Conservation (phyloP, 2,329 filamentous ascomycete genomes). For the Beauveria asiatica region DNA sequence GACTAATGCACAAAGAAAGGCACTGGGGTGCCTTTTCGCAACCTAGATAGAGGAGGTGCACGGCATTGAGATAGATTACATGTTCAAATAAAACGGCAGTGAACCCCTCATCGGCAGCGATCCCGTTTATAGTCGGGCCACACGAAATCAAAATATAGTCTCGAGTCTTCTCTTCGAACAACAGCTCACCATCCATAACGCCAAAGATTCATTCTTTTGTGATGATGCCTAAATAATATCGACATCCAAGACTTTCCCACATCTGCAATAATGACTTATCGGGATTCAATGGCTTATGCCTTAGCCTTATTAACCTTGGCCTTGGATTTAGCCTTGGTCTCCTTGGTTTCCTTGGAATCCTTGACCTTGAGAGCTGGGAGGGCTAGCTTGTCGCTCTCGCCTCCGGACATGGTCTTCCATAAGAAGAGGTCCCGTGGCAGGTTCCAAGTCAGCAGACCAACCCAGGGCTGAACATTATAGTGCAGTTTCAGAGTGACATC, state of each 20-base stretch:
- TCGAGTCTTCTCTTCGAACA: too few relatives aligned
- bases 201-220: too few relatives aligned
- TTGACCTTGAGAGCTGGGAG: constrained; percentile 60
- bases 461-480: constrained; percentile 98
- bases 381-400: constrained; percentile 54
- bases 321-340: constrained; percentile 13
- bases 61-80: not conserved
- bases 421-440: constrained; percentile 44
- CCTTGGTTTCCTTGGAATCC: constrained; percentile 18
- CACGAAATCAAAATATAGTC: too few relatives aligned
- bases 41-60: not conserved
- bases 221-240: not conserved
- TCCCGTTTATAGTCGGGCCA: too few relatives aligned
- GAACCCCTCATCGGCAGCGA: not conserved
- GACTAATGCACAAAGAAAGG: not conserved
- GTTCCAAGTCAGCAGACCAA: constrained; percentile 81
- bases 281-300: not conserved
- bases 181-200: too few relatives aligned
- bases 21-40: not conserved
- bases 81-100: not conserved
- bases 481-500: constrained; percentile 74
- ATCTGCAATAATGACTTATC: too few relatives aligned
- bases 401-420: constrained; percentile 59
- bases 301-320: constrained; percentile 16
- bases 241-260: too few relatives aligned